phyloP scores from a whole-genome alignment of 441 rosid species.

The Pelargonium fulgidum region DNA sequence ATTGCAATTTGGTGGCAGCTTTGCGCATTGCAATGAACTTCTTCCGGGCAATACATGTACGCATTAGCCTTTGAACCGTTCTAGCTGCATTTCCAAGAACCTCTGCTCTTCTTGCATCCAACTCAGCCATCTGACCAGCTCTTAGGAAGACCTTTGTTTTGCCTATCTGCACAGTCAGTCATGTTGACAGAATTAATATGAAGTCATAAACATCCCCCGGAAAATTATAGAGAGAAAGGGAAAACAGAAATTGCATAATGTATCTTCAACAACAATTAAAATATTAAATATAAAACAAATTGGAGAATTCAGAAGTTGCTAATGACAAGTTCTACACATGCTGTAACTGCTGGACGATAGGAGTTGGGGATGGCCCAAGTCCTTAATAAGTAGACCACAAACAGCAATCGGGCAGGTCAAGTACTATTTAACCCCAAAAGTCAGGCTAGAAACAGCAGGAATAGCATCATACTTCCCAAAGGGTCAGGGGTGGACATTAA shows the following conservation, averaged over 20 bases:
- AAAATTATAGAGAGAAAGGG: not conserved
- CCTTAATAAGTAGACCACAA: not conserved
- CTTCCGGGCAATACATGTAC: conserved; percentile 80
- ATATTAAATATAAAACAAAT: not conserved
- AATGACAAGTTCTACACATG: not conserved
- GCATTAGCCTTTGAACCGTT: conserved; percentile 80
- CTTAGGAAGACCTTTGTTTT: conserved; percentile 90
- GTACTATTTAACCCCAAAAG: not conserved
- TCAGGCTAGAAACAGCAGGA: not conserved
- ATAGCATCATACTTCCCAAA: not conserved
- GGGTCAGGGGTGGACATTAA: not conserved
- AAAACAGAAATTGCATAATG: not conserved
- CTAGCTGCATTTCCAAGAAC: conserved; percentile 98
- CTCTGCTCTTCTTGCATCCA: conserved; percentile 98
- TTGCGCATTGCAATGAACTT: conserved; percentile 71
- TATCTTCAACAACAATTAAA: not conserved
- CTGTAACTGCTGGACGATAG: not conserved
- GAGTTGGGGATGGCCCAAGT: not conserved
- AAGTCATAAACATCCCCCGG: conserved; percentile 2
- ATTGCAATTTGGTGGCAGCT: conserved; percentile 80
- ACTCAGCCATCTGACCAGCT: conserved; percentile 99
- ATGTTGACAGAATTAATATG: conserved; percentile 13
- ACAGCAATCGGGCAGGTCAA: not conserved
- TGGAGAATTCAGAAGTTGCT: not conserved
- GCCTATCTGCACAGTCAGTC: conserved; percentile 63